Evolutionary conservation across 2,329 filamentous ascomycete species (phyloP).

Genomic region (Trichoderma simmonsii): DNA sequence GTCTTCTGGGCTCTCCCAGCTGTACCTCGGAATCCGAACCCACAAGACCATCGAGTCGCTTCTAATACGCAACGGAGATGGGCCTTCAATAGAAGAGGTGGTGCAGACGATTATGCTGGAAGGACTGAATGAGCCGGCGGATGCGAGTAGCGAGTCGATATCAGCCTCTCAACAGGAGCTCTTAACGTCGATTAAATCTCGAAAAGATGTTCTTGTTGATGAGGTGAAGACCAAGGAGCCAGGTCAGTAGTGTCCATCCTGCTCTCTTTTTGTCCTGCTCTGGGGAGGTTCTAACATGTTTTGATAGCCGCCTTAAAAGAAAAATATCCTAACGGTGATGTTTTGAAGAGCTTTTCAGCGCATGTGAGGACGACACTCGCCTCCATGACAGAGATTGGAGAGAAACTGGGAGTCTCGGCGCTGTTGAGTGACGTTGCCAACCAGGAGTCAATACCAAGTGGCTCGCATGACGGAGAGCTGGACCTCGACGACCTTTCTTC

Average conservation of each 20-base stretch:
- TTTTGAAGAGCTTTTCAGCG: conserved; percentile 34
- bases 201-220: conserved; percentile 31
- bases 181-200: conserved; percentile 32
- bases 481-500: conserved; percentile 42
- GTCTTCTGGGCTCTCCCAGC: conserved; percentile 39
- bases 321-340: conserved; percentile 40
- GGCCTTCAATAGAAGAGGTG: conserved; percentile 32
- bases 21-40: conserved; percentile 48
- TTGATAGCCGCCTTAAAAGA: conserved; percentile 32
- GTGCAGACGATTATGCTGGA: conserved; percentile 55
- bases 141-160: conserved; percentile 32
- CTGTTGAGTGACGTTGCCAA: conserved; percentile 29
- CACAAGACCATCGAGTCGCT: conserved; percentile 54
- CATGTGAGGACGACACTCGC: conserved; percentile 35
- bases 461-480: conserved; percentile 31
- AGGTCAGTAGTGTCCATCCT: conserved; percentile 16
- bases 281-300: conserved; percentile 18
- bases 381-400: conserved; percentile 33
- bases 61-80: conserved; percentile 46
- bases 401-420: conserved; percentile 36
- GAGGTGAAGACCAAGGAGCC: conserved; percentile 28
- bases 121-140: conserved; percentile 47
- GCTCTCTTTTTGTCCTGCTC: not conserved
- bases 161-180: conserved; percentile 35
- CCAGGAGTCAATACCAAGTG: conserved; percentile 29